Conservation (phyloP, 2,329 filamentous ascomycete species). For the Xylaria polymorpha region DNA sequence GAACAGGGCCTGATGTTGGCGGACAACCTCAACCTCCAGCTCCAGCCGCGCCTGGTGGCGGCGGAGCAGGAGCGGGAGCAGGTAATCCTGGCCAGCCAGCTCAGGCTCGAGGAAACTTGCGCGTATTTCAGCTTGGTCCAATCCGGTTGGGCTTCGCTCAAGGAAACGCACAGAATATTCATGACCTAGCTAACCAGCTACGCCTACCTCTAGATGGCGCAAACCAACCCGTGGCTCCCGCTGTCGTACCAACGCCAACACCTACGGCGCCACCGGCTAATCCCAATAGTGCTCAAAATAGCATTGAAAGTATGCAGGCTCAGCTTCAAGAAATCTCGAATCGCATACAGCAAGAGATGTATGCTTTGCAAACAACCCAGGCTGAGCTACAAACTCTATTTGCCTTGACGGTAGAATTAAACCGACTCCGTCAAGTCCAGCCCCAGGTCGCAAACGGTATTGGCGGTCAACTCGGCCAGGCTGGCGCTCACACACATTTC, state of each 20-base stretch:
- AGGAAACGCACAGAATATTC: conserved; percentile 70
- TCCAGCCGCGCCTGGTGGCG: conserved; percentile 44
- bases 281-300: conserved; percentile 31
- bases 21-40: conserved; percentile 49
- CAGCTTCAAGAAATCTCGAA: conserved; percentile 76
- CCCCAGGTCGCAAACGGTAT: conserved; percentile 48
- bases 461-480: conserved; percentile 39
- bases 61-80: conserved; percentile 36
- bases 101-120: conserved; percentile 59
- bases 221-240: conserved; percentile 41
- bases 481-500: conserved; percentile 37
- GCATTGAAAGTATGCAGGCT: conserved; percentile 59
- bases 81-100: conserved; percentile 51
- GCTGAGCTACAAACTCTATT: conserved; percentile 77
- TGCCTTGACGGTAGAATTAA: conserved; percentile 73
- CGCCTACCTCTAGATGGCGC: conserved; percentile 56
- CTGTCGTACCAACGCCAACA: conserved; percentile 29
- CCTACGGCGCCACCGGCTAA: conserved; percentile 20
- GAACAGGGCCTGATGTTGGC: conserved; percentile 48
- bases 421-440: conserved; percentile 69
- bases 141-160: conserved; percentile 82
- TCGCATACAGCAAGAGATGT: conserved; percentile 75
- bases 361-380: conserved; percentile 70
- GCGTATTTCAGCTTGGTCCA: conserved; percentile 79
- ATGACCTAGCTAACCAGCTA: conserved; percentile 74